Evolutionary conservation across 768 basidiomycete genomes (phyloP).

Genomic region (Rubroboletus satanas): DNA sequence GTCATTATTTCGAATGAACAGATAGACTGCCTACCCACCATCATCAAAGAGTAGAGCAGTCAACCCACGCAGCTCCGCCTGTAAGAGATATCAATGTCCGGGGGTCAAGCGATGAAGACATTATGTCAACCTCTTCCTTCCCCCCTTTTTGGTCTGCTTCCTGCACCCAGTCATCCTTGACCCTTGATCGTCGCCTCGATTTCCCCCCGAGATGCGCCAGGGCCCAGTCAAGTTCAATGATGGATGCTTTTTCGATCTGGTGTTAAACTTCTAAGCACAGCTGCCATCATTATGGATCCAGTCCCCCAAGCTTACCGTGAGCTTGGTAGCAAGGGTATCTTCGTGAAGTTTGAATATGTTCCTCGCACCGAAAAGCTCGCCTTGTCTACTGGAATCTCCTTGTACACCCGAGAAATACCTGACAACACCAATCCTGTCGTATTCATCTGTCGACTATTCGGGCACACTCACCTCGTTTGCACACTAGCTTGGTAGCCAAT

Average conservation of each 20-base stretch:
- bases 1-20: neutral
- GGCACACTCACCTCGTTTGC: constrained; percentile 62
- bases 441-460: neutral
- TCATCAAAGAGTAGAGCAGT: constrained; percentile 70
- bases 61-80: constrained; percentile 58
- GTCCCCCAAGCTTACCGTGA: constrained; percentile 46
- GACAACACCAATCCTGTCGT: neutral
- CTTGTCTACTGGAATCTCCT: constrained; percentile 67
- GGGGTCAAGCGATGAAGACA: neutral
- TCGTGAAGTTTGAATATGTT: constrained; percentile 84
- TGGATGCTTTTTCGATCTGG: constrained; percentile 74
- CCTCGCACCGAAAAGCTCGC: constrained; percentile 80
- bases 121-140: constrained; percentile 28
- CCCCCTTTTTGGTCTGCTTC: constrained; percentile 44
- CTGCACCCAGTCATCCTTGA: constrained; percentile 40
- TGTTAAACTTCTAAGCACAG: neutral
- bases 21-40: constrained; percentile 34
- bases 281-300: neutral
- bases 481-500: constrained; percentile 82
- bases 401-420: constrained; percentile 84
- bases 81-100: neutral
- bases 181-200: constrained; percentile 31
- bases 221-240: constrained; percentile 79
- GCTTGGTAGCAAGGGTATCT: constrained; percentile 64
- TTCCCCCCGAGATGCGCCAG: constrained; percentile 58